phyloP scores from a whole-genome alignment of 2,329 filamentous ascomycete species.

The Tolypocladium cylindrosporum region DNA sequence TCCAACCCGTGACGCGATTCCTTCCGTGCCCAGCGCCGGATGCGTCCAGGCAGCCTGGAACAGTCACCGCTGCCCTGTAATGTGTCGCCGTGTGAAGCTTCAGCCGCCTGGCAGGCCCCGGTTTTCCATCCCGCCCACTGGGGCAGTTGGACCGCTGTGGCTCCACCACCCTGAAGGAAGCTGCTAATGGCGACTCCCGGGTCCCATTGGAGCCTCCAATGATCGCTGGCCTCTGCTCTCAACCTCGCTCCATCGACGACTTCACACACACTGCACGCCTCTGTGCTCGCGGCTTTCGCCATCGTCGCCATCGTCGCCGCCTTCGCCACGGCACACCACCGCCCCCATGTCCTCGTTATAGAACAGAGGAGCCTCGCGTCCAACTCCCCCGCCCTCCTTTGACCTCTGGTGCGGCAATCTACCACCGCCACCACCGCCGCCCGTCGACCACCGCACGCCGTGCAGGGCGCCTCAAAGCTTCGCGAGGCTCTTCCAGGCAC shows the following conservation, averaged over 20 bases:
- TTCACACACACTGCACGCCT: neutral
- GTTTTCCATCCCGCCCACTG: neutral
- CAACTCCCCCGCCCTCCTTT: slow-evolving; percentile 3
- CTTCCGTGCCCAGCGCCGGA: neutral
- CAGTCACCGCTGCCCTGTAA: neutral
- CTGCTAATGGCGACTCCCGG: neutral
- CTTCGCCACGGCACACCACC: slow-evolving; percentile 8
- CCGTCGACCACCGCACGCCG: neutral
- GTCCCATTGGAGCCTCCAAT: neutral
- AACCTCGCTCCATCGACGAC: neutral
- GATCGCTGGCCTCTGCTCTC: neutral
- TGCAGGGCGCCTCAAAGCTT: neutral
- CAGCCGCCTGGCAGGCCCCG: neutral
- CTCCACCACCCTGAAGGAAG: neutral
- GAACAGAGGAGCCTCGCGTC: slow-evolving; percentile 12
- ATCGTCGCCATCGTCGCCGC: neutral
- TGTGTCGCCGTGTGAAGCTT: neutral
- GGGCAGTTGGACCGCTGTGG: neutral
- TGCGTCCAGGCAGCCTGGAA: neutral
- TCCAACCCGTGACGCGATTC: neutral
- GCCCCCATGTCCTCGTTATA: slow-evolving; percentile 25
- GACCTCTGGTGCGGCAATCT: slow-evolving; percentile 5
- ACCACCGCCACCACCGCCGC: slow-evolving; percentile 3
- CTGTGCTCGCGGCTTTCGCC: neutral
- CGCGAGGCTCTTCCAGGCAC: neutral